Evolutionary conservation across 83 land plant genomes (phyloP).

Genomic region (Thuja plicata): DNA sequence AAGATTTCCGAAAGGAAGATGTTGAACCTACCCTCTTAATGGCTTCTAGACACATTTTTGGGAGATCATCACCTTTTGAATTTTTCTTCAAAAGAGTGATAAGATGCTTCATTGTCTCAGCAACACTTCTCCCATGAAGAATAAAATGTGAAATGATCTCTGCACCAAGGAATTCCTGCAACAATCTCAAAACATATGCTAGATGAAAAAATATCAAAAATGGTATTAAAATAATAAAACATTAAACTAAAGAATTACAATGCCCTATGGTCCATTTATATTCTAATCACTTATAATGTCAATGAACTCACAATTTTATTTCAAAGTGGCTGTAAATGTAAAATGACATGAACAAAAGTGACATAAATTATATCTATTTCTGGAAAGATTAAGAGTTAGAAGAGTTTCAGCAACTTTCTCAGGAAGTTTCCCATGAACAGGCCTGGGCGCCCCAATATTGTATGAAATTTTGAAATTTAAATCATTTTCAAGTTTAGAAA

Average conservation of each 20-base stretch:
- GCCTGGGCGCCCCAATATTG: background rate
- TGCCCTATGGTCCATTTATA: background rate
- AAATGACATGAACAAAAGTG: background rate
- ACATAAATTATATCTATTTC: background rate
- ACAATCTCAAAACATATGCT: background rate
- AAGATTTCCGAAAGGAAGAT: background rate
- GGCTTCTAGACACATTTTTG: conserved; percentile 70
- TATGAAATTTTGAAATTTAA: background rate
- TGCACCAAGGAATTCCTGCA: conserved; percentile 89
- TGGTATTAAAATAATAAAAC: background rate
- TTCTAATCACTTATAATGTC: background rate
- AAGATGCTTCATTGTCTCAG: conserved; percentile 84
- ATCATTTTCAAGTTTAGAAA: background rate
- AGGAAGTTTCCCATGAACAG: background rate
- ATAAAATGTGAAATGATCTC: conserved; percentile 89
- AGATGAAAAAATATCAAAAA: background rate
- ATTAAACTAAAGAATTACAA: background rate
- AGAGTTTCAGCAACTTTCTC: background rate
- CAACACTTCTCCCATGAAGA: conserved; percentile 75
- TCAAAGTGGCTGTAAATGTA: background rate
- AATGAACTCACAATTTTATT: background rate
- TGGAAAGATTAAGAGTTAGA: background rate
- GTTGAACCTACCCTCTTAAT: conserved; percentile 61
- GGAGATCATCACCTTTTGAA: conserved; percentile 58
- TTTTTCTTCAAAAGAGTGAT: conserved; percentile 68